Base-by-base conservation (phyloP, 2,329 filamentous ascomycete genomes). In the Botrytis squamosa region DNA sequence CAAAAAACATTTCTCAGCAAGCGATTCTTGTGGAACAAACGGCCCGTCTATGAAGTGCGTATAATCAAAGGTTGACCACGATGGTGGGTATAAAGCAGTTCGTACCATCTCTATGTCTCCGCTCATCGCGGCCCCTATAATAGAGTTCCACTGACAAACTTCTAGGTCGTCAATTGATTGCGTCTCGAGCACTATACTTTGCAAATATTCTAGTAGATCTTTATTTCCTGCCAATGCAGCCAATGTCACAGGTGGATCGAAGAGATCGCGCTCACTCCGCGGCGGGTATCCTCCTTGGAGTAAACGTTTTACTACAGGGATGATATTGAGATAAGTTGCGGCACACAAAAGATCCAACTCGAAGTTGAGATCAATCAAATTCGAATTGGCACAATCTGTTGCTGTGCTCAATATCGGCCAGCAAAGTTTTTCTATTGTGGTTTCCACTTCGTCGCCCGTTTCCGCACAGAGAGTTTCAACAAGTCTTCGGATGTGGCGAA, bases 81-180 rank as follows among this genome's bases (percentile, higher is more conserved):
- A 75, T 29, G 73, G 73, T 22, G 73, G 71, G 44, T 73, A 76
- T n/a, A 73, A 25, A 4, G 75, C 71, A 38, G 73, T 49, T 18
- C 52, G 52, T 42, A 75, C 20, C 14, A 75, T 72, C 2, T 64
- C 49, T 38, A 73, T 71, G 67, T 77, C 74, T 71, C 66, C 72
- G 25, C n/a, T 20, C 7, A 63, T 74, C 6, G 49, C 65, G n/a
- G n/a, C n/a, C n/a, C n/a, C n/a, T n/a, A n/a, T n/a, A n/a, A n/a
- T n/a, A n/a, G n/a, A n/a, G n/a, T n/a, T n/a, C n/a, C n/a, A n/a
- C n/a, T n/a, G n/a, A n/a, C n/a, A n/a, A n/a, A n/a, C n/a, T n/a
- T n/a, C n/a, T n/a, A n/a, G n/a, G n/a, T n/a, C n/a, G n/a, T n/a
- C n/a, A n/a, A n/a, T n/a, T n/a, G n/a, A n/a, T n/a, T n/a, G n/a